Percentiles rank a stretch among this genome's conserved stretches.
Conservation (phyloP, 805 yeast genomes). For the Cyberlindnera samutprakarnensis region DNA sequence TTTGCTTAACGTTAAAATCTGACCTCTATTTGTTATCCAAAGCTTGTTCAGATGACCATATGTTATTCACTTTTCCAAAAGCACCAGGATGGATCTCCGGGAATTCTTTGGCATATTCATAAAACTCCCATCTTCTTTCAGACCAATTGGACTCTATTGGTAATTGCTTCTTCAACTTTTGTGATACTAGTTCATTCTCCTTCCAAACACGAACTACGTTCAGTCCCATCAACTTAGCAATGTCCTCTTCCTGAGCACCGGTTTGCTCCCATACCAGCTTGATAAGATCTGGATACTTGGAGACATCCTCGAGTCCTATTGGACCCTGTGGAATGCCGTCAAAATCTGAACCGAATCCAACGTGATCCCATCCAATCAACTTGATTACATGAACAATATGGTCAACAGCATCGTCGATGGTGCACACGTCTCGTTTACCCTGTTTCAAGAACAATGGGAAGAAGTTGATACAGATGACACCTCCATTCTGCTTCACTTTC, state of each 20-base stretch:
- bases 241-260: slow-evolving; percentile 38
- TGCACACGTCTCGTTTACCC: slow-evolving; percentile 17
- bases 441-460: slow-evolving; percentile 31
- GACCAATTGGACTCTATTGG: slow-evolving; percentile 35
- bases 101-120: slow-evolving; percentile 25
- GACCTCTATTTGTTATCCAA: slow-evolving; percentile 8
- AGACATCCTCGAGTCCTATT: slow-evolving; percentile 44
- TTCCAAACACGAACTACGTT: slow-evolving; percentile 43
- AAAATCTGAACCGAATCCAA: slow-evolving; percentile 45
- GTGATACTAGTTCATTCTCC: slow-evolving; percentile 28
- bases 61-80: slow-evolving; percentile 6
- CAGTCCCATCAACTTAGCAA: slow-evolving; percentile 36
- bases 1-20: slow-evolving; percentile 5
- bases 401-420: slow-evolving; percentile 41
- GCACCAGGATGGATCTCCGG: slow-evolving; percentile 34
- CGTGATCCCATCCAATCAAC: slow-evolving; percentile 43
- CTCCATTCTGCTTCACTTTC: slow-evolving; percentile 32
- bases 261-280: slow-evolving; percentile 25
- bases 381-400: slow-evolving; percentile 37
- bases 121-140: slow-evolving; percentile 34
- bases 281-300: slow-evolving; percentile 45
- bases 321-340: slow-evolving; percentile 46
- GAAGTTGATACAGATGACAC: slow-evolving; percentile 42
- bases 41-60: slow-evolving; percentile 7
- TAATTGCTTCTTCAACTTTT: slow-evolving; percentile 13